Evolutionary conservation across 371 early-diverging fungal genomes (phyloP).

Genomic region (Ordospora colligata): DNA sequence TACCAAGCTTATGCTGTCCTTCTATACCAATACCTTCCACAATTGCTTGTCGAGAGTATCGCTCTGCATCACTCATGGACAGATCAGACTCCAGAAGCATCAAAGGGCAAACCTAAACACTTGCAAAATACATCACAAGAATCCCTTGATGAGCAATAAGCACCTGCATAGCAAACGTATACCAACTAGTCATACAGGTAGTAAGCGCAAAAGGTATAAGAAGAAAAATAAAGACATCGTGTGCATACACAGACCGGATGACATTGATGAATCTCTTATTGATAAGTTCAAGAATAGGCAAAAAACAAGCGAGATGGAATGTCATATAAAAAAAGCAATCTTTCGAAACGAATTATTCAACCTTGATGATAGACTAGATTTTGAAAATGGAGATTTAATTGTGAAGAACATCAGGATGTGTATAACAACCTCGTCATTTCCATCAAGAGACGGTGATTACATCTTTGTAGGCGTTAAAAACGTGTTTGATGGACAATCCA

Average conservation of each 20-base stretch:
- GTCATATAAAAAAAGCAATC: not conserved
- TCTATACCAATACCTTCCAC: constrained; percentile 70
- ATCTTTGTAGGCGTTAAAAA: not conserved
- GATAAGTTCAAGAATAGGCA: not conserved
- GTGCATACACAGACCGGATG: not conserved
- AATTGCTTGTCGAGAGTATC: constrained; percentile 84
- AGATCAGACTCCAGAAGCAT: constrained; percentile 41
- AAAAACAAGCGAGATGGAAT: not conserved
- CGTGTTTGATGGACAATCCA: not conserved
- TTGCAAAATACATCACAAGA: not conserved
- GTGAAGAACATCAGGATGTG: not conserved
- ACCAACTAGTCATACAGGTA: not conserved
- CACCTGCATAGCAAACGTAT: not conserved
- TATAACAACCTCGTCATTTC: not conserved
- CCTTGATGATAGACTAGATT: not conserved
- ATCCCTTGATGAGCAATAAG: not conserved
- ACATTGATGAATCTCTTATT: not conserved
- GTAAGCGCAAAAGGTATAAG: not conserved
- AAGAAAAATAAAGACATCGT: not conserved
- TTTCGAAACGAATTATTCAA: not conserved
- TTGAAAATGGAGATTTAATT: not conserved
- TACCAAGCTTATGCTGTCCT: constrained; percentile 71
- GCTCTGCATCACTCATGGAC: constrained; percentile 66
- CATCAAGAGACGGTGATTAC: not conserved
- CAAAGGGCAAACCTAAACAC: too few relatives aligned